phyloP scores from a whole-genome alignment of 805 yeast species.

The Metschnikowia noctiluminum region DNA sequence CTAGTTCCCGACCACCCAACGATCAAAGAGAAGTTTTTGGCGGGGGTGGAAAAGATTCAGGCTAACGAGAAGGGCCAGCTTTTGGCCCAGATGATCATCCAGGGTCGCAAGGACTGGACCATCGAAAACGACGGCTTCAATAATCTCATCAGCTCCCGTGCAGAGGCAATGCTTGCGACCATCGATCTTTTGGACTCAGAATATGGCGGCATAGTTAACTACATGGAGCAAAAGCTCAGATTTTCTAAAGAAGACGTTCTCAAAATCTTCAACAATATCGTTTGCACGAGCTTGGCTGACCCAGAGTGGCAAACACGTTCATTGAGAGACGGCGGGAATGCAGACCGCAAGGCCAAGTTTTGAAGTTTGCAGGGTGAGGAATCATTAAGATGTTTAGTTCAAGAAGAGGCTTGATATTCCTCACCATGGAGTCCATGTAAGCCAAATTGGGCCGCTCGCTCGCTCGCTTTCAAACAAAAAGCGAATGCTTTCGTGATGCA shows the following conservation, averaged over 20 bases:
- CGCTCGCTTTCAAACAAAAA: too few relatives aligned
- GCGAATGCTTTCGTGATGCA: too few relatives aligned
- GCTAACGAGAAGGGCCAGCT: slow-evolving; percentile 22
- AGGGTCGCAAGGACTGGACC: slow-evolving; percentile 41
- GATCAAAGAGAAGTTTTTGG: slow-evolving; percentile 34
- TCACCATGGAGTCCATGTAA: too few relatives aligned
- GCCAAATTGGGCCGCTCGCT: too few relatives aligned
- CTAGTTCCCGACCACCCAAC: slow-evolving; percentile 46
- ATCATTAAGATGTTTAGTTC: too few relatives aligned
- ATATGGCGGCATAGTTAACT: slow-evolving; percentile 54
- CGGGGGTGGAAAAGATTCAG: slow-evolving; percentile 30
- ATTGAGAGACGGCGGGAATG: not conserved
- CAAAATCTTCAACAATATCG: slow-evolving; percentile 17
- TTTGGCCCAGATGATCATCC: slow-evolving; percentile 22
- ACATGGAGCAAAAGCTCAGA: slow-evolving; percentile 42
- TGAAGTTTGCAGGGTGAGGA: too few relatives aligned
- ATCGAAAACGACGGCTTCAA: slow-evolving; percentile 51
- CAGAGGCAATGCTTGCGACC: slow-evolving; percentile 67
- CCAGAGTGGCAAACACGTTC: slow-evolving; percentile 4
- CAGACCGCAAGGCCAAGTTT: not conserved
- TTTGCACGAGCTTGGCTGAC: slow-evolving; percentile 3
- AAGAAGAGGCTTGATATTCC: too few relatives aligned
- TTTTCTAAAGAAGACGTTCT: slow-evolving; percentile 44
- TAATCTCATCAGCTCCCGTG: slow-evolving; percentile 59
- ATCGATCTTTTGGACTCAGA: slow-evolving; percentile 49